These are phyloP conservation scores for Leptoxyphium fumago DNA, from an alignment of 2,329 filamentous ascomycete genomes.

Conservation along the genomic window DNA sequence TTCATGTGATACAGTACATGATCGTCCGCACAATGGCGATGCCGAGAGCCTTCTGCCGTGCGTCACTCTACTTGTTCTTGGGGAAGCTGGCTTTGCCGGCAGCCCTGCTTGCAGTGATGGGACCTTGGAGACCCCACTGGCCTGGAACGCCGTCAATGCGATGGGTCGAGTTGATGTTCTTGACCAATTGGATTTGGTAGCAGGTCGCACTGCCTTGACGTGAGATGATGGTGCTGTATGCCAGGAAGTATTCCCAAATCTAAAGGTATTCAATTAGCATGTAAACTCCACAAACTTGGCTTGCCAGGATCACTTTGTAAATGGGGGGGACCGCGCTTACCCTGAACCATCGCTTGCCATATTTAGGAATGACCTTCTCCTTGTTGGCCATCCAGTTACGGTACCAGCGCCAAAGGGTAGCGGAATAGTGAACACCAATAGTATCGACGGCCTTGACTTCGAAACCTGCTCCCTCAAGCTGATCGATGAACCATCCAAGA, in stretches of 20 bases:
- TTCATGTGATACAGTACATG: too few relatives aligned
- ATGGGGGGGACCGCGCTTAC: constrained; percentile 37
- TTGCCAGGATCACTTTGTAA: neutral
- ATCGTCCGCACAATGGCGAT: too few relatives aligned
- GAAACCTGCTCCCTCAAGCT: constrained; percentile 72
- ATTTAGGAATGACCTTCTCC: constrained; percentile 88
- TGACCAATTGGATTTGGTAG: constrained; percentile 75
- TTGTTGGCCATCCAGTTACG: constrained; percentile 93
- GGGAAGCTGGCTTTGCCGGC: constrained; percentile 19
- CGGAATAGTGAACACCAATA: constrained; percentile 90
- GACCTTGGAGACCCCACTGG: constrained; percentile 55
- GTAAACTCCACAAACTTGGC: neutral
- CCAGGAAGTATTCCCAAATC: constrained; percentile 89
- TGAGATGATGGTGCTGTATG: constrained; percentile 69
- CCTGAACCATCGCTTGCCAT: constrained; percentile 89
- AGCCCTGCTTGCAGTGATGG: constrained; percentile 38
- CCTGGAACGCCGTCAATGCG: constrained; percentile 58
- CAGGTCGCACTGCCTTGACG: constrained; percentile 74
- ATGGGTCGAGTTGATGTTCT: constrained; percentile 81
- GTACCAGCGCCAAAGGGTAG: constrained; percentile 96
- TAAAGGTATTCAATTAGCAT: constrained; percentile 16
- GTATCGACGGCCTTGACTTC: constrained; percentile 90
- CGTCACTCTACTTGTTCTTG: constrained; percentile 8
- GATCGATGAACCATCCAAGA: constrained; percentile 72
- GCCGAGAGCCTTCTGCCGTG: neutral